Percentiles rank a stretch among this genome's conserved stretches.
phyloP scores from a whole-genome alignment of 2,329 filamentous ascomycete species.

The Alternaria burnsii region DNA sequence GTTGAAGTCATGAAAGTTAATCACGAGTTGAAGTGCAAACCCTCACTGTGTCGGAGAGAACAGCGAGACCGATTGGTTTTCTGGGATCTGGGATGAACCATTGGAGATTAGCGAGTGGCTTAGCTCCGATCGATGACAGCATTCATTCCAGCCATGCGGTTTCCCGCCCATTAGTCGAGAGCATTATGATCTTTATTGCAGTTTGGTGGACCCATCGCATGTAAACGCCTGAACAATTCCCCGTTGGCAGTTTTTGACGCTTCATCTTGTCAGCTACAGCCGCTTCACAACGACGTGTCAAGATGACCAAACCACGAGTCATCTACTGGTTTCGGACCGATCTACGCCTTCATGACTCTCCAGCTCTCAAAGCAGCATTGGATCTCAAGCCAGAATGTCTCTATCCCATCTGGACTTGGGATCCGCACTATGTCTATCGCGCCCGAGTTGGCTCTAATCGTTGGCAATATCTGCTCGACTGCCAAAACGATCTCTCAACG shows the following conservation, averaged over 20 bases:
- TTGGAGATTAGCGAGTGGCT: slow-evolving; percentile 13
- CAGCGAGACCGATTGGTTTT: slow-evolving; percentile 14
- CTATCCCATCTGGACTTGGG: slow-evolving; percentile 82
- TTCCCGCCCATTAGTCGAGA: slow-evolving; percentile 21
- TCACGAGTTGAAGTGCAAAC: background rate
- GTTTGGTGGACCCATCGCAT: background rate
- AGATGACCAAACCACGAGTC: slow-evolving; percentile 62
- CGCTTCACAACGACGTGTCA: background rate
- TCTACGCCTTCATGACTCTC: slow-evolving; percentile 78
- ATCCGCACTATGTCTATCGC: slow-evolving; percentile 80
- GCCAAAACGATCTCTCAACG: slow-evolving; percentile 73
- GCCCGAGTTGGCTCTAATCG: slow-evolving; percentile 75
- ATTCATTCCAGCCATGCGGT: slow-evolving; percentile 33
- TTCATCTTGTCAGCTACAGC: background rate
- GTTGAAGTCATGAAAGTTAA: background rate
- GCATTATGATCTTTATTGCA: background rate
- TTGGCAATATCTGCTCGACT: slow-evolving; percentile 78
- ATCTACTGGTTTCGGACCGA: slow-evolving; percentile 85
- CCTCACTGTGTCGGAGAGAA: background rate
- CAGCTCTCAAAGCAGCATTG: slow-evolving; percentile 74
- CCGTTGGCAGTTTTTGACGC: background rate
- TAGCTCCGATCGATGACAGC: slow-evolving; percentile 41
- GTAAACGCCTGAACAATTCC: background rate
- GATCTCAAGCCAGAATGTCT: slow-evolving; percentile 73
- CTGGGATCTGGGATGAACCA: background rate